Evolutionary conservation across 2,329 filamentous ascomycete species (phyloP).

Genomic region (Fusarium decemcellulare): DNA sequence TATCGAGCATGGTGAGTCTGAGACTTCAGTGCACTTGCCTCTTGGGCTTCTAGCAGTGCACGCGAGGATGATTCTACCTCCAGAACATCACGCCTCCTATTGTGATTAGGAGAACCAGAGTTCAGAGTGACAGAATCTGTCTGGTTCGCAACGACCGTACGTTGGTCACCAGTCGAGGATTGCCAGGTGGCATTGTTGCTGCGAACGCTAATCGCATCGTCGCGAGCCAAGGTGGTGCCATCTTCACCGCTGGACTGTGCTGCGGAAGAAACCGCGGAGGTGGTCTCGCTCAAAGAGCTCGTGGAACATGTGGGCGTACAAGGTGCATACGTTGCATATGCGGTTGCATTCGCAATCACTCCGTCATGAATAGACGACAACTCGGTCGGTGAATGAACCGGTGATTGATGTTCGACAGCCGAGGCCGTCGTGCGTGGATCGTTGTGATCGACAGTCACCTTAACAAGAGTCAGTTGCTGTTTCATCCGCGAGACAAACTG

Average conservation of each 20-base stretch:
- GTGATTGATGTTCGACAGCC: background rate
- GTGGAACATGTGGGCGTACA: background rate
- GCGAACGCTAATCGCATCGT: background rate
- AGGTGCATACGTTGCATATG: background rate
- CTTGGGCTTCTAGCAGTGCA: background rate
- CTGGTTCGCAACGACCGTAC: background rate
- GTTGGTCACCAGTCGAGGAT: background rate
- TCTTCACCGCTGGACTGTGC: background rate
- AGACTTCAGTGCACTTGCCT: background rate
- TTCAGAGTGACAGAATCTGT: slow-evolving; percentile 5
- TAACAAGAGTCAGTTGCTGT: background rate
- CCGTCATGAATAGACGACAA: background rate
- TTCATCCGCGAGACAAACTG: background rate
- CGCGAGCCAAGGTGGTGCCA: background rate
- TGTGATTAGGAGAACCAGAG: slow-evolving; percentile 8
- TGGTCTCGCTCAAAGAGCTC: background rate
- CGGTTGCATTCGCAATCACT: slow-evolving; percentile 1
- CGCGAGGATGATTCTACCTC: background rate
- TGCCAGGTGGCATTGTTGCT: background rate
- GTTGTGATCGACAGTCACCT: background rate
- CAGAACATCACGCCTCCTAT: slow-evolving; percentile 8
- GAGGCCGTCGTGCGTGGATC: background rate
- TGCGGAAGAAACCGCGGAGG: background rate
- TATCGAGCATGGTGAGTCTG: background rate
- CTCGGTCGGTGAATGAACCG: background rate